phyloP scores from a whole-genome alignment of 2,329 filamentous ascomycete genomes.

The Juglanconis oblonga region DNA sequence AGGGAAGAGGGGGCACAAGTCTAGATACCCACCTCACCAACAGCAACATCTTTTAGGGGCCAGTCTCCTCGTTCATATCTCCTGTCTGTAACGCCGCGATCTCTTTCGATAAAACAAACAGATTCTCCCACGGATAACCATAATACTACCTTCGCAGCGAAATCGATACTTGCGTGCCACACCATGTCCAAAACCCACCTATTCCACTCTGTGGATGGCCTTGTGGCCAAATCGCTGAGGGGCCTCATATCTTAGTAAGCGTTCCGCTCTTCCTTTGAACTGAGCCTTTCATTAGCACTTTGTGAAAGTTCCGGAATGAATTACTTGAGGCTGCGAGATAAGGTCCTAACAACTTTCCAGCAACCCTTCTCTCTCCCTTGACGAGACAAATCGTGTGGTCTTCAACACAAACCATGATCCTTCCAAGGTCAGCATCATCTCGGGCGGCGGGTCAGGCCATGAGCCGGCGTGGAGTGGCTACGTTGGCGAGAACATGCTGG shows the following conservation, averaged over 20 bases:
- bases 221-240: constrained; percentile 49
- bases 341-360: neutral
- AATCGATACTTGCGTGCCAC: no score
- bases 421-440: constrained; percentile 48
- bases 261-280: neutral
- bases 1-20: no score
- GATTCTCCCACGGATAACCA: neutral
- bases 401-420: constrained; percentile 43
- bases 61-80: no score
- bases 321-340: neutral
- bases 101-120: neutral
- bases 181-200: constrained; percentile 52
- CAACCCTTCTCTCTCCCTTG: constrained; percentile 45
- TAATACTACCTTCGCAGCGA: neutral
- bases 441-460: constrained; percentile 55
- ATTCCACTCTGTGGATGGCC: constrained; percentile 50
- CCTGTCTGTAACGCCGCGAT: neutral
- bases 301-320: neutral
- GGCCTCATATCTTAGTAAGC: constrained; percentile 45
- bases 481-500: constrained; percentile 60
- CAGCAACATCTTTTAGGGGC: no score
- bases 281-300: neutral
- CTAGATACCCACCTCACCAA: no score
- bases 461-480: constrained; percentile 65
- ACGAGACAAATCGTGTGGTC: constrained; percentile 50